A percentile compares a stretch with the other conserved stretches of the same genome.
These are phyloP conservation scores for Cladobotryum protrusum DNA, from an alignment of 2,329 filamentous ascomycete genomes.

Conservation along the genomic window DNA sequence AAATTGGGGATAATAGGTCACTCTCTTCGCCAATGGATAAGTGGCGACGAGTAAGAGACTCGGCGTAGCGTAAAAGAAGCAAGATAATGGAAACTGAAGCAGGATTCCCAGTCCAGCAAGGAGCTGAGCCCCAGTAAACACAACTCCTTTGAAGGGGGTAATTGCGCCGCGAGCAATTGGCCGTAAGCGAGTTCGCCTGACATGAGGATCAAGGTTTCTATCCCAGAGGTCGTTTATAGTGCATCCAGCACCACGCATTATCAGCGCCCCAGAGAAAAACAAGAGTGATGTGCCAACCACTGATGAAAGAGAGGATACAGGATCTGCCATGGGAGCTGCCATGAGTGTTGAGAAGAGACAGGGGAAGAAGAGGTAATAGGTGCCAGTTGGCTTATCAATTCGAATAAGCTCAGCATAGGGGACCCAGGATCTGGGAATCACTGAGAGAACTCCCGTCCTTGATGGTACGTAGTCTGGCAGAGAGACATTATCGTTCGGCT, in stretches of 20 bases:
- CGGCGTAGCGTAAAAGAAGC: conserved; percentile 72
- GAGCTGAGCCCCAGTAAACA: conserved; percentile 70
- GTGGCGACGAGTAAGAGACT: conserved; percentile 65
- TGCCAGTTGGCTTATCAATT: conserved; percentile 73
- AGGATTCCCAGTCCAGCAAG: conserved; percentile 67
- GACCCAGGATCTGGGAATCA: conserved; percentile 62
- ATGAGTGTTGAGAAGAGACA: conserved; percentile 79
- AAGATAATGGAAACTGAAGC: conserved; percentile 66
- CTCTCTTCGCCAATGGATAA: conserved; percentile 78
- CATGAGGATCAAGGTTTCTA: conserved; percentile 75
- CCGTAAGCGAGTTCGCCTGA: conserved; percentile 67
- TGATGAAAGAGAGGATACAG: conserved; percentile 53
- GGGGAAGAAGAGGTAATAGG: conserved; percentile 80
- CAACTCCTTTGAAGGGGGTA: conserved; percentile 61
- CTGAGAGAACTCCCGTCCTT: conserved; percentile 62
- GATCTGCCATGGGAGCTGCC: conserved; percentile 62
- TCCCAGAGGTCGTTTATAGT: conserved; percentile 91
- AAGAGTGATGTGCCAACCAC: conserved; percentile 60
- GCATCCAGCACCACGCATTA: conserved; percentile 85
- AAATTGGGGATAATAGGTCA: conserved; percentile 82
- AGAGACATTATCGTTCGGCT: conserved; percentile 1
- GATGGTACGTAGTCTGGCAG: conserved; percentile 57
- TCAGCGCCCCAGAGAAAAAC: conserved; percentile 69
- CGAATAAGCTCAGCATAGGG: conserved; percentile 80
- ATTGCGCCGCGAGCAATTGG: conserved; percentile 77